phyloP scores from a whole-genome alignment of 2,329 filamentous ascomycete genomes.

The Fonsecaea multimorphosa region DNA sequence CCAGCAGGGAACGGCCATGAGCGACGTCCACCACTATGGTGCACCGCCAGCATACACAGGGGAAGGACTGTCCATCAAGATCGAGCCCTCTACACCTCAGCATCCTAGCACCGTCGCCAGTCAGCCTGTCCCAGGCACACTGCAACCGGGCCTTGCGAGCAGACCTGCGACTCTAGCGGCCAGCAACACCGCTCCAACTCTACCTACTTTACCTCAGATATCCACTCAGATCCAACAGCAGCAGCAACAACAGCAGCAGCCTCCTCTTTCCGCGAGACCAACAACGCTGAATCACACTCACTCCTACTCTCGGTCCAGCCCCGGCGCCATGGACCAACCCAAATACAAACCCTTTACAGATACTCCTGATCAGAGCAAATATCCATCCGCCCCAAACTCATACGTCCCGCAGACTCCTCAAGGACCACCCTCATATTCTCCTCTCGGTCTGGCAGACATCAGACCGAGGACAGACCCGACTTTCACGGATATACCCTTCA shows the following conservation, averaged over 20 bases:
- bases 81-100: slow-evolving; percentile 63
- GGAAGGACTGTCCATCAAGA: slow-evolving; percentile 62
- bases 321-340: slow-evolving; percentile 65
- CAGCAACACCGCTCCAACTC: slow-evolving; percentile 62
- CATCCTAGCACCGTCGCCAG: slow-evolving; percentile 45
- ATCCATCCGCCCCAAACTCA: slow-evolving; percentile 57
- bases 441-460: slow-evolving; percentile 89
- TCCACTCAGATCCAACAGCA: slow-evolving; percentile 51
- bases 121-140: slow-evolving; percentile 62
- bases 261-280: slow-evolving; percentile 67
- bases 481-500: slow-evolving; percentile 73
- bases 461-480: slow-evolving; percentile 82
- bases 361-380: slow-evolving; percentile 70
- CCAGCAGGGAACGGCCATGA: slow-evolving; percentile 48
- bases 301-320: slow-evolving; percentile 84
- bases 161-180: slow-evolving; percentile 60
- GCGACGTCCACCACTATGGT: slow-evolving; percentile 56
- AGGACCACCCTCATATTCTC: slow-evolving; percentile 76
- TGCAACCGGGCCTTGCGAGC: slow-evolving; percentile 60
- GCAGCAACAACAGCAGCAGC: slow-evolving; percentile 42
- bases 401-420: slow-evolving; percentile 61
- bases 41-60: slow-evolving; percentile 57
- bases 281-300: slow-evolving; percentile 70
- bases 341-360: slow-evolving; percentile 67
- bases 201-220: slow-evolving; percentile 62